Evolutionary conservation across 1,139 yeast genomes (phyloP).

Genomic region (Suhomyces wounanorum): DNA sequence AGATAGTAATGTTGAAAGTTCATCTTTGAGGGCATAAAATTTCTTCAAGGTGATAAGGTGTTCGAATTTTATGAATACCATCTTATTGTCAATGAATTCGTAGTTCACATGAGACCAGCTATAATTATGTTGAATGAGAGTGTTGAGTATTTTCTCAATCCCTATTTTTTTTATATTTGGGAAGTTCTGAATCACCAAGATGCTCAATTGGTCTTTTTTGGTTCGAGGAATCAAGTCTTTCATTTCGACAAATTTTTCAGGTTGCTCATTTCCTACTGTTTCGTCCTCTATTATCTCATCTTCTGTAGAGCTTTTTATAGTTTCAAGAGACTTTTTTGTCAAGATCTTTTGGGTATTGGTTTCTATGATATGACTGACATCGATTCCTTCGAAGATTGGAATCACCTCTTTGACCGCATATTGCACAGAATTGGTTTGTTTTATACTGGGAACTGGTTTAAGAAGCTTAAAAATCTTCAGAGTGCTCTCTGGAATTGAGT

Average conservation of each 20-base stretch:
- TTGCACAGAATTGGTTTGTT: background rate
- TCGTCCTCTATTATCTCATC: constrained; percentile 15
- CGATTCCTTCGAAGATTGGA: constrained; percentile 27
- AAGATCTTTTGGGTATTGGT: constrained; percentile 27
- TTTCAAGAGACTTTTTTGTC: constrained; percentile 10
- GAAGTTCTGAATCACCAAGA: constrained; percentile 37
- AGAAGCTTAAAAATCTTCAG: constrained; percentile 19
- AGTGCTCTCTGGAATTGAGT: constrained; percentile 16
- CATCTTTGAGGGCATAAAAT: constrained; percentile 15
- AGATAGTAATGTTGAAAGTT: constrained; percentile 4
- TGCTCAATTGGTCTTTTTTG: constrained; percentile 40
- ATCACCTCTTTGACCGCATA: constrained; percentile 15
- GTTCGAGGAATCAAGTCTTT: constrained; percentile 32
- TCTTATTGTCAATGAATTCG: constrained; percentile 29
- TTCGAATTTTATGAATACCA: constrained; percentile 31
- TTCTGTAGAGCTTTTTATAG: constrained; percentile 14
- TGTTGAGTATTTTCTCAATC: constrained; percentile 27
- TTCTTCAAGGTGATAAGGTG: constrained; percentile 17
- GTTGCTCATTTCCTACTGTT: constrained; percentile 6
- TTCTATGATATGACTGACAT: constrained; percentile 25
- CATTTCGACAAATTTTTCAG: constrained; percentile 23
- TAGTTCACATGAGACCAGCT: constrained; percentile 33
- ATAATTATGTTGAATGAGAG: constrained; percentile 15
- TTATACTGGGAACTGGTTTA: constrained; percentile 9
- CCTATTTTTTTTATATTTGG: constrained; percentile 31